A percentile compares a stretch with the other conserved stretches of the same genome.
Conservation (phyloP, 352 stramenopile species). For the Saprolegnia parasitica region DNA sequence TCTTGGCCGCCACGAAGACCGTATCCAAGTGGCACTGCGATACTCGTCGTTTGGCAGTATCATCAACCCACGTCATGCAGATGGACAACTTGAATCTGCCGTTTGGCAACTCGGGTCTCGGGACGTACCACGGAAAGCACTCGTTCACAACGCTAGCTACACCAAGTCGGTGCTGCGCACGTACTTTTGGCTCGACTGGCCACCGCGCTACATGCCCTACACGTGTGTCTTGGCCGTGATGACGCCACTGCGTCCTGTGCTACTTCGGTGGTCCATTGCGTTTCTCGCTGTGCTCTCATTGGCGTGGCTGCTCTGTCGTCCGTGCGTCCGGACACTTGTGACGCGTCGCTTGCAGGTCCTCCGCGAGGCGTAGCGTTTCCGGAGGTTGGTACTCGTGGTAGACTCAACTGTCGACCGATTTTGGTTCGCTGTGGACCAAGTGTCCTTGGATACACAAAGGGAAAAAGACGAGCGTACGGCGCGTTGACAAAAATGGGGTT, state of each 20-base stretch:
- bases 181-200: slow-evolving; percentile 48
- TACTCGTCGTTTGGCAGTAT: slow-evolving; percentile 54
- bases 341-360: no score
- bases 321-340: no score
- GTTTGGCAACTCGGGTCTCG: slow-evolving; percentile 79
- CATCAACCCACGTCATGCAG: slow-evolving; percentile 61
- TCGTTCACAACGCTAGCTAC: slow-evolving; percentile 78
- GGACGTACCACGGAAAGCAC: slow-evolving; percentile 75
- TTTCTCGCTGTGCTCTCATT: neutral
- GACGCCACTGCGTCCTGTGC: slow-evolving; percentile 13
- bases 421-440: no score
- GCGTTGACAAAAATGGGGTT: no score
- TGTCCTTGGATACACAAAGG: no score
- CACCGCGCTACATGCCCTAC: slow-evolving; percentile 54
- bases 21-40: slow-evolving; percentile 37
- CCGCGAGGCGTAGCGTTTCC: no score
- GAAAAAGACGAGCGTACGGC: no score
- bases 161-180: slow-evolving; percentile 66
- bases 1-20: slow-evolving; percentile 43
- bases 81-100: slow-evolving; percentile 56
- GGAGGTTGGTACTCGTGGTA: no score
- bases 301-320: neutral
- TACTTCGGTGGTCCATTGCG: neutral
- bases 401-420: no score
- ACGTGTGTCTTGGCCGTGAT: no score